Percentiles rank a stretch among this genome's conserved stretches.
Conservation (phyloP, 176 grass and related monocot species). For the Hordeum marinum region DNA sequence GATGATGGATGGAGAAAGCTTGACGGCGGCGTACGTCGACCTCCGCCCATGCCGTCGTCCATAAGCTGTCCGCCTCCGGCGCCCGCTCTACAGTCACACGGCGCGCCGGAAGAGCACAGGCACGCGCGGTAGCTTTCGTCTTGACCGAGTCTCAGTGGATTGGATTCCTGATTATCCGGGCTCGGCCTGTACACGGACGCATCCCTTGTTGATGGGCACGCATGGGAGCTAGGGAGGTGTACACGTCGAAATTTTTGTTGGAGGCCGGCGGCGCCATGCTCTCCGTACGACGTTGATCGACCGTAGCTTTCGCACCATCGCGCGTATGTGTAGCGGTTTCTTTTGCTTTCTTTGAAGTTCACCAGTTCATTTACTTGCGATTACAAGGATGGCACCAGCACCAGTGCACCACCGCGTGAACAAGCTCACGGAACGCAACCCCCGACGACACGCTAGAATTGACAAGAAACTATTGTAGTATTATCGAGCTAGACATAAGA, state of each 20-base stretch:
- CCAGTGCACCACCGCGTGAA: no score
- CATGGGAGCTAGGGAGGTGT: no score
- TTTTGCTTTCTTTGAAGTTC: neutral
- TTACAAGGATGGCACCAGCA: neutral
- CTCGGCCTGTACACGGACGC: neutral
- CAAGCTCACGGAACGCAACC: no score
- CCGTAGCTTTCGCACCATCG: neutral
- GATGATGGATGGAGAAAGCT: neutral
- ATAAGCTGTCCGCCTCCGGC: neutral
- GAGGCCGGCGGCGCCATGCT: no score
- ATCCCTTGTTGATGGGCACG: neutral
- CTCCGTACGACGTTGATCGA: neutral
- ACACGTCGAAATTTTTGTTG: no score
- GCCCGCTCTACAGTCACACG: neutral
- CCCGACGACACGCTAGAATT: no score
- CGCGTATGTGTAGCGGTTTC: neutral
- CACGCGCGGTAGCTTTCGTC: neutral
- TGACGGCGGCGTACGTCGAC: neutral
- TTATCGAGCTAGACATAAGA: no score
- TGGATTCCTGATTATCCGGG: neutral
- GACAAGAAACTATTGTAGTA: no score
- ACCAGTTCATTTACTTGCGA: neutral
- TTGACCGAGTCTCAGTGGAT: neutral
- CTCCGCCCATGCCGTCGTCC: no score
- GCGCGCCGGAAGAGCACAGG: neutral